phyloP scores from a whole-genome alignment of 1,139 yeast genomes.

The Pichia sp. region DNA sequence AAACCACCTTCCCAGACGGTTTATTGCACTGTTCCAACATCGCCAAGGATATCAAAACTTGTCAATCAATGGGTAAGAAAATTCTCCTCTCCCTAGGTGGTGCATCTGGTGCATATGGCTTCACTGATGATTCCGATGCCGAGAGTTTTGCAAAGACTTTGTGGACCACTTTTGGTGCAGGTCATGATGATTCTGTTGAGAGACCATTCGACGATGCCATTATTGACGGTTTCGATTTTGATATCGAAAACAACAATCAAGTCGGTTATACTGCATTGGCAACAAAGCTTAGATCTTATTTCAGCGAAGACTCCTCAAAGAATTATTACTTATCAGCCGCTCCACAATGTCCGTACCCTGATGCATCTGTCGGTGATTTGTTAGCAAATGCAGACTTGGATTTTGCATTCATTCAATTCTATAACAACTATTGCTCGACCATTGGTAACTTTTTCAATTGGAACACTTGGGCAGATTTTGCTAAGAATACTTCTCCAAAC shows the following conservation, averaged over 20 bases:
- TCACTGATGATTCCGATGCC: slow-evolving; percentile 55
- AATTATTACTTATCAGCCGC: slow-evolving; percentile 82
- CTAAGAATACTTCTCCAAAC: slow-evolving; percentile 58
- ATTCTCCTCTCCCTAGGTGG: slow-evolving; percentile 85
- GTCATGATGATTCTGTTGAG: slow-evolving; percentile 52
- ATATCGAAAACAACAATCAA: slow-evolving; percentile 49
- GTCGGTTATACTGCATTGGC: slow-evolving; percentile 60
- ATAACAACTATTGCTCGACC: slow-evolving; percentile 78
- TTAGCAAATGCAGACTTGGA: slow-evolving; percentile 60
- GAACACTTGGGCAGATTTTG: slow-evolving; percentile 76
- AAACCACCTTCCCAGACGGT: slow-evolving; percentile 46
- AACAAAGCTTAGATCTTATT: slow-evolving; percentile 50
- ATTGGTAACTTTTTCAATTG: slow-evolving; percentile 57
- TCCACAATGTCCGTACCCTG: slow-evolving; percentile 94
- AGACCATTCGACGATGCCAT: slow-evolving; percentile 75
- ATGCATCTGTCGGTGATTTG: slow-evolving; percentile 69
- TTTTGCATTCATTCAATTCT: slow-evolving; percentile 87
- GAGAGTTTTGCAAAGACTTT: slow-evolving; percentile 62
- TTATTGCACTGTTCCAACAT: slow-evolving; percentile 53
- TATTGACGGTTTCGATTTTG: slow-evolving; percentile 69
- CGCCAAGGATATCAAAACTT: slow-evolving; percentile 71
- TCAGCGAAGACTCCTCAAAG: slow-evolving; percentile 46
- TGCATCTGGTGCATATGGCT: slow-evolving; percentile 74
- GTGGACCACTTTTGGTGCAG: slow-evolving; percentile 87
- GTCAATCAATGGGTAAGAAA: slow-evolving; percentile 74